Conservation (phyloP, 768 basidiomycete genomes). For the Termitomyces sp. region DNA sequence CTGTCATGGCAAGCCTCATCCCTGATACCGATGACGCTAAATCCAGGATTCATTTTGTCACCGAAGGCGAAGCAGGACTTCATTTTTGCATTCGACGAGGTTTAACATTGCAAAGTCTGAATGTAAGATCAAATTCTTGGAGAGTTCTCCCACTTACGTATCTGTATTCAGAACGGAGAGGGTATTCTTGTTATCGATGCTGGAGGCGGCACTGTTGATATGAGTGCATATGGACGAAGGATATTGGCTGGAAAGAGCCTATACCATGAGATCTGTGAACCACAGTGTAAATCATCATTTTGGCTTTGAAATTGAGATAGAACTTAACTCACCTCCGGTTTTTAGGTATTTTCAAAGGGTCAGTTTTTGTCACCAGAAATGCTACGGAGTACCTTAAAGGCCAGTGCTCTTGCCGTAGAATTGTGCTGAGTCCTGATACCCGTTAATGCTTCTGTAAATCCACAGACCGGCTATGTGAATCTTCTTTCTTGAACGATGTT, state of each 20-base stretch:
- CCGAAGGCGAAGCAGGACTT: constrained; percentile 54
- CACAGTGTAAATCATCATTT: constrained; percentile 18
- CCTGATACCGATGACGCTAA: constrained; percentile 30
- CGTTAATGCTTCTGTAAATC: background rate
- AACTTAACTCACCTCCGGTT: background rate
- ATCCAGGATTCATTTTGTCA: constrained; percentile 44
- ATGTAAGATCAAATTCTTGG: constrained; percentile 17
- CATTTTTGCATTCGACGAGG: constrained; percentile 47
- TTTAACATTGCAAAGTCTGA: constrained; percentile 26
- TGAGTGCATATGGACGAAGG: constrained; percentile 43
- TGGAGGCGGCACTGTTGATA: constrained; percentile 52
- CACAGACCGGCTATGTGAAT: constrained; percentile 36
- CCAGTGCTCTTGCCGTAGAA: constrained; percentile 17
- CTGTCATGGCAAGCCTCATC: constrained; percentile 42
- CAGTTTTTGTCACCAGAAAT: constrained; percentile 38
- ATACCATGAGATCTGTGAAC: constrained; percentile 34
- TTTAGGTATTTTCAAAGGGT: constrained; percentile 39
- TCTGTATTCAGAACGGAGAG: constrained; percentile 20
- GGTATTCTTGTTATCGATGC: constrained; percentile 49
- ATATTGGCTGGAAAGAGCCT: constrained; percentile 24
- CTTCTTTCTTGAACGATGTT: constrained; percentile 38
- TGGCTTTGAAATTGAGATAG: background rate
- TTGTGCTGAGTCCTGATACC: too few species aligned
- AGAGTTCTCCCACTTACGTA: background rate
- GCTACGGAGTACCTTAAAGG: constrained; percentile 32